phyloP scores from a whole-genome alignment of 1,139 yeast species.

The Debaryomycetaceae sp. region DNA sequence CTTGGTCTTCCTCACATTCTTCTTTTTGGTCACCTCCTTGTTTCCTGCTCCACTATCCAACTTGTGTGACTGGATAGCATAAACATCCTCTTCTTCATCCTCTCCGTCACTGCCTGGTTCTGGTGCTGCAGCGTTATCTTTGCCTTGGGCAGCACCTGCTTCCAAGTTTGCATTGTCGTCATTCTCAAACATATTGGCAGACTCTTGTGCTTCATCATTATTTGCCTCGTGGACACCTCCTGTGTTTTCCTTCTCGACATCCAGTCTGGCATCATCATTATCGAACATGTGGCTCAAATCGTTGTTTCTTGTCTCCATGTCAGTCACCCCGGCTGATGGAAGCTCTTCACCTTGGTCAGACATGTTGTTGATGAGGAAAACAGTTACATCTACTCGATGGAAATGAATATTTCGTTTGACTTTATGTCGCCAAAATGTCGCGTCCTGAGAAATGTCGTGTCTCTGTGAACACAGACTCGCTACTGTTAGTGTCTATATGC shows the following conservation, averaged over 20 bases:
- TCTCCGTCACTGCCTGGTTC: conserved; percentile 15
- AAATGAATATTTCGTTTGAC: not conserved
- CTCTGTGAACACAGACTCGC: too few relatives aligned
- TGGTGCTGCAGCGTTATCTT: conserved; percentile 6
- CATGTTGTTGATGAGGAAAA: not conserved
- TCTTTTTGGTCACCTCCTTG: conserved; percentile 34
- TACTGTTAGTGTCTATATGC: too few relatives aligned
- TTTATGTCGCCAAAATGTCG: not conserved
- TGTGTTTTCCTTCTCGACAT: conserved; percentile 1
- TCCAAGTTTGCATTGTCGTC: conserved; percentile 6
- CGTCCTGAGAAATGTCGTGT: too few relatives aligned
- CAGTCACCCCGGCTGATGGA: not conserved
- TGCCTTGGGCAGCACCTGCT: conserved; percentile 9
- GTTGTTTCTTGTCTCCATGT: not conserved
- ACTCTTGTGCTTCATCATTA: conserved; percentile 7
- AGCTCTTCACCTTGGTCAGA: not conserved
- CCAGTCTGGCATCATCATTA: conserved; percentile 1
- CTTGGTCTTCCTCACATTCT: conserved; percentile 31
- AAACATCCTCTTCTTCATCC: conserved; percentile 28
- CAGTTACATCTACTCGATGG: not conserved
- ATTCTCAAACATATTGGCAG: conserved; percentile 1
- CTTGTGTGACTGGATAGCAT: conserved; percentile 32
- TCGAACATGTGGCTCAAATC: not conserved
- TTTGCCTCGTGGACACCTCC: conserved; percentile 7
- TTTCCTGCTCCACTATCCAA: conserved; percentile 11